A percentile compares a stretch with the other conserved stretches of the same genome.
These are phyloP conservation scores for Saturnispora sekii DNA, from an alignment of 805 yeast species.

Conservation along the genomic window DNA sequence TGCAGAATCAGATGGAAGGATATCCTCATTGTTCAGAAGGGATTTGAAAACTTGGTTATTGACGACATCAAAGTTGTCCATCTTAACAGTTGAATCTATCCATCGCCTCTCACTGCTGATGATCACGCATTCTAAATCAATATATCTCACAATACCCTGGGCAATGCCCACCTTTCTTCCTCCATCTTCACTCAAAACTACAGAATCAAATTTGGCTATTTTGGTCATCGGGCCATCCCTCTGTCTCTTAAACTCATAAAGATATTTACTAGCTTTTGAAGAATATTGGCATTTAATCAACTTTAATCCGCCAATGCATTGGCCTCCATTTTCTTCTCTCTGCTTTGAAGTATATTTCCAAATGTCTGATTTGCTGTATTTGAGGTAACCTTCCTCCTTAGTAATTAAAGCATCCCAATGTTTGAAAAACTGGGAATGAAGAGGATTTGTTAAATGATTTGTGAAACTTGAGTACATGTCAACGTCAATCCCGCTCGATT, in stretches of 20 bases:
- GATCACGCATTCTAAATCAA: slow-evolving; percentile 35
- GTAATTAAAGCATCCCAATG: slow-evolving; percentile 70
- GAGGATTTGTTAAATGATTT: slow-evolving; percentile 29
- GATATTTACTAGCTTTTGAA: slow-evolving; percentile 20
- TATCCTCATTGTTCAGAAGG: slow-evolving; percentile 24
- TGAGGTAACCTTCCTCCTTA: slow-evolving; percentile 58
- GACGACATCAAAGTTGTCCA: slow-evolving; percentile 32
- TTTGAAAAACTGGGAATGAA: slow-evolving; percentile 46
- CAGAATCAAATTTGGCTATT: slow-evolving; percentile 47
- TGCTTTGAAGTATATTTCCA: slow-evolving; percentile 53
- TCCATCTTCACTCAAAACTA: slow-evolving; percentile 68
- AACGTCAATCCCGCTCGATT: slow-evolving; percentile 40
- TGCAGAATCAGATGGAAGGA: neutral
- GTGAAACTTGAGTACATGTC: slow-evolving; percentile 43
- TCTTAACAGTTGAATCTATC: slow-evolving; percentile 28
- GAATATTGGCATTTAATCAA: slow-evolving; percentile 26
- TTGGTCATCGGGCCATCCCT: slow-evolving; percentile 31
- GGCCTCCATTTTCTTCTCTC: slow-evolving; percentile 53
- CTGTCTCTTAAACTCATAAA: slow-evolving; percentile 42
- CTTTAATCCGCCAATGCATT: slow-evolving; percentile 43
- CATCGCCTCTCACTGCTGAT: slow-evolving; percentile 49
- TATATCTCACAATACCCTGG: slow-evolving; percentile 43
- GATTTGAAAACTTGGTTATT: slow-evolving; percentile 45
- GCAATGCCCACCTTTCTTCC: slow-evolving; percentile 53
- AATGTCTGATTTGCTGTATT: slow-evolving; percentile 47